Base-by-base conservation (phyloP, 768 basidiomycete genomes). In the Tulasnella sp. region DNA sequence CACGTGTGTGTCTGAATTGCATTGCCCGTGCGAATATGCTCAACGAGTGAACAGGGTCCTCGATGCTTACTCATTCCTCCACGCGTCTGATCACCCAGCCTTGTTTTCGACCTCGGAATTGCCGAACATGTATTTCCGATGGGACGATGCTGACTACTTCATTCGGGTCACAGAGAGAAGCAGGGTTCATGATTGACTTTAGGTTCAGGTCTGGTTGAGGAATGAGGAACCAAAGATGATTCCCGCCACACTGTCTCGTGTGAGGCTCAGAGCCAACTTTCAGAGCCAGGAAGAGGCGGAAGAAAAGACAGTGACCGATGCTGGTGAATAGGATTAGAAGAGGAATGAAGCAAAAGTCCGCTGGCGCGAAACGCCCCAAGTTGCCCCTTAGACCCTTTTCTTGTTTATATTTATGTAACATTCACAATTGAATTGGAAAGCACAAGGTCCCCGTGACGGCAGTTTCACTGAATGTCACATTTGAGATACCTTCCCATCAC, bases 241-340 rank as follows among this genome's bases (percentile, higher is more conserved):
- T 11, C 40, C 40, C 15, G 37, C 19, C 11, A 74, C 58, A 19
- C 38, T 72, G 2, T 34, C 49, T 19, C 52, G 54, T 1, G 38
- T 74, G 31, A 29, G 38, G 73, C 54, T 74, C 34, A 38, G 73
- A 14, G 73, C 64, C 11, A 58, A 74, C 29, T 74, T 74, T 67
- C 34, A 52, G 45, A 54, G 52, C 31, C 34, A 37, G 5, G n/a
- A 38, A 8, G 34, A 74, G 15, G 58, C 38, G 38, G 73, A 74
- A 15, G 73, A 74, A 34, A 31, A 52, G 38, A 74, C 52, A n/a
- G 34, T 36, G 42, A n/a, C n/a, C n/a, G n/a, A 40, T 74, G 8
- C 14, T 74, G 25, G 73, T 74, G 42, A 37, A 54, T 25, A 52
- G 73, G 19, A 74, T 74, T 58, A 34, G 54, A 19, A 74, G 52